Base-by-base conservation (phyloP, 163 green algal species). In the Prototheca wickerhamii region DNA sequence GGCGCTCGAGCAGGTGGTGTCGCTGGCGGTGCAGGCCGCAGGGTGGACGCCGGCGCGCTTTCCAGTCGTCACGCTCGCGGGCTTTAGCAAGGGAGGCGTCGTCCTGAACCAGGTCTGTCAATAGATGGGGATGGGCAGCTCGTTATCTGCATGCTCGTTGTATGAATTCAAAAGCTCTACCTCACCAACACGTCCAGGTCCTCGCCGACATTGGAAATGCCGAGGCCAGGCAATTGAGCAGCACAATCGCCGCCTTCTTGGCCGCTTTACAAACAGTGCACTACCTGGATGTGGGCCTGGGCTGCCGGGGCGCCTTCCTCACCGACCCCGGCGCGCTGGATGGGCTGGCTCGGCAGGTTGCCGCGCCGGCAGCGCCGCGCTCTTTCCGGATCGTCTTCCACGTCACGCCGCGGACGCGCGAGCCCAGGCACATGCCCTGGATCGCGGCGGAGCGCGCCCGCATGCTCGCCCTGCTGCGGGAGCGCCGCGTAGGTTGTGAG, bases 251-350 rank as follows among this genome's bases (percentile, higher is more conserved):
- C 12, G 15, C 21, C 6, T 30, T 79, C 1, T 15, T 82, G 55
- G 56, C 46, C 20, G 49, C 54, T 3, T 6, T 87, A 2, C 33
- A 12, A 28, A 61, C 71, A 57, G 12, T 86, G 35, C 80, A 86
- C 52, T 86, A 67, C 44, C 21, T 84, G 26, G 79, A 86, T 69
- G 80, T 71, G 6, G 79, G 79, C 4, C 68, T 86, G 28, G 86
- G 86, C 53, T 72, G 68, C 17, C 54, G 68, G 3, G 76, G 65
- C 18, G 79, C 65, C 4, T 74, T 82, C 40, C 17, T 71, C 2
- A 68, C 68, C 7, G 66, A 76, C 56, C 64, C 63, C 4, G 40
- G 35, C 23, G 43, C 68, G 0, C 12, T 78, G 10, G 12, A 26
- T 3, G 26, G 25, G 28, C 52, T 81, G 33, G 37, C 28, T 0